phyloP scores from a whole-genome alignment of 768 basidiomycete species.

The Crucibulum laeve region DNA sequence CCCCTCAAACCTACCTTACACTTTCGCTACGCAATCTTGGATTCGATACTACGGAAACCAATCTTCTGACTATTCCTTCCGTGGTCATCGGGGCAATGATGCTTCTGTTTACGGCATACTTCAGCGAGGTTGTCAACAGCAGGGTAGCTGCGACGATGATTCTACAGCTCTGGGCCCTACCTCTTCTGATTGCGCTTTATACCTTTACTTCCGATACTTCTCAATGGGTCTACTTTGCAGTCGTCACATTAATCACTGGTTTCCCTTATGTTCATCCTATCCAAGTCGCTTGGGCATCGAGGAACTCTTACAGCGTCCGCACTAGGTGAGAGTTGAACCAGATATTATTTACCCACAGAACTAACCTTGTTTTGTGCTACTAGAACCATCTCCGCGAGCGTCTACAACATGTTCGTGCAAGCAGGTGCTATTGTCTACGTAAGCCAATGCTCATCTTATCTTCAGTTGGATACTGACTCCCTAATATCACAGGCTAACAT shows the following conservation, averaged over 20 bases:
- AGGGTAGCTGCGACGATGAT: conserved; percentile 49
- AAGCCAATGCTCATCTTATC: conserved; percentile 9
- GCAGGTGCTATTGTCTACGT: conserved; percentile 47
- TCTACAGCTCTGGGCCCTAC: conserved; percentile 59
- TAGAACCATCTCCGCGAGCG: conserved; percentile 39
- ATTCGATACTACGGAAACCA: conserved; percentile 59
- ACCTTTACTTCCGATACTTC: conserved; percentile 43
- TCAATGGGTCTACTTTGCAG: conserved; percentile 52
- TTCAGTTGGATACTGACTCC: not conserved
- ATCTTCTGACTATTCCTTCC: conserved; percentile 59
- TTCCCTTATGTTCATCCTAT: conserved; percentile 50
- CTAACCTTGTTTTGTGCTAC: not conserved
- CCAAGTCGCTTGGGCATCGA: conserved; percentile 54
- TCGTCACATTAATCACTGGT: conserved; percentile 50
- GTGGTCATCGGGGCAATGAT: conserved; percentile 47
- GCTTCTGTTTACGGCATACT: conserved; percentile 41
- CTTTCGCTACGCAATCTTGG: conserved; percentile 58
- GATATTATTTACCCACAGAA: not conserved
- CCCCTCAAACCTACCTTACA: conserved; percentile 62
- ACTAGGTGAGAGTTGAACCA: conserved; percentile 35
- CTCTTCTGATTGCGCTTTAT: conserved; percentile 53
- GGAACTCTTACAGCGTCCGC: conserved; percentile 57
- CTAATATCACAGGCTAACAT: conserved; percentile 40
- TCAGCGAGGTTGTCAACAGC: conserved; percentile 54
- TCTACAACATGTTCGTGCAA: conserved; percentile 69